These are phyloP conservation scores for Aspergillus bertholletiae DNA, from an alignment of 495 filamentous ascomycete genomes.

Conservation along the genomic window DNA sequence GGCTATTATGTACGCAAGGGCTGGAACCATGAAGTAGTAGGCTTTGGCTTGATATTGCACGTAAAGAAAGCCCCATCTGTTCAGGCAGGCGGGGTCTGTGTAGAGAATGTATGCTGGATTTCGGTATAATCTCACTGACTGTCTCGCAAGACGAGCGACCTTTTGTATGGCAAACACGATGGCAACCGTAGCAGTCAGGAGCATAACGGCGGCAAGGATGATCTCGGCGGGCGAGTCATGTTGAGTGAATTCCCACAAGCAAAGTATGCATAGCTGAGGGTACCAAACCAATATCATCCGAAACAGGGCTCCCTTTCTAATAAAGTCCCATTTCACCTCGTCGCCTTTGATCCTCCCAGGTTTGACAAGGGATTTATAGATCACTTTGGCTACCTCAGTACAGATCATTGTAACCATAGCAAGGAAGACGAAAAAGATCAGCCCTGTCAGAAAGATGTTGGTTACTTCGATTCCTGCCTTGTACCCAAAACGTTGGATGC, in stretches of 20 bases:
- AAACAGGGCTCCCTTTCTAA: conserved; percentile 87
- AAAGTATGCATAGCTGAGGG: conserved; percentile 85
- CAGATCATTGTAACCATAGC: conserved; percentile 63
- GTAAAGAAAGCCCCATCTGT: conserved; percentile 98
- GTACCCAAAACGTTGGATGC: conserved; percentile 89
- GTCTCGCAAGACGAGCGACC: conserved; percentile 79
- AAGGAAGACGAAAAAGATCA: conserved; percentile 85
- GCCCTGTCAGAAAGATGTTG: conserved; percentile 89
- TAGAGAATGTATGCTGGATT: conserved; percentile 96
- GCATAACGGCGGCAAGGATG: conserved; percentile 84
- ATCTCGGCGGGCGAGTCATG: conserved; percentile 83
- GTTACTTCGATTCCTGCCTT: conserved; percentile 77
- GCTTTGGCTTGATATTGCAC: conserved; percentile 93
- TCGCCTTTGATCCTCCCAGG: conserved; percentile 74
- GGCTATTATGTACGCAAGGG: conserved; percentile 71
- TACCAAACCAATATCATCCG: conserved; percentile 85
- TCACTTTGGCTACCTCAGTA: conserved; percentile 71
- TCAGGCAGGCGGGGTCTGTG: conserved; percentile 82
- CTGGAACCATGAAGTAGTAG: conserved; percentile 91
- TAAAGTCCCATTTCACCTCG: conserved; percentile 79
- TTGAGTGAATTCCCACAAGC: conserved; percentile 89
- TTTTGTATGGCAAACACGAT: conserved; percentile 84
- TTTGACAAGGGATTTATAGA: conserved; percentile 66
- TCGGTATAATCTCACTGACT: conserved; percentile 83
- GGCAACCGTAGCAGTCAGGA: conserved; percentile 71